Evolutionary conservation across 352 stramenopile species (phyloP).

Genomic region (Phytopythium montanum): DNA sequence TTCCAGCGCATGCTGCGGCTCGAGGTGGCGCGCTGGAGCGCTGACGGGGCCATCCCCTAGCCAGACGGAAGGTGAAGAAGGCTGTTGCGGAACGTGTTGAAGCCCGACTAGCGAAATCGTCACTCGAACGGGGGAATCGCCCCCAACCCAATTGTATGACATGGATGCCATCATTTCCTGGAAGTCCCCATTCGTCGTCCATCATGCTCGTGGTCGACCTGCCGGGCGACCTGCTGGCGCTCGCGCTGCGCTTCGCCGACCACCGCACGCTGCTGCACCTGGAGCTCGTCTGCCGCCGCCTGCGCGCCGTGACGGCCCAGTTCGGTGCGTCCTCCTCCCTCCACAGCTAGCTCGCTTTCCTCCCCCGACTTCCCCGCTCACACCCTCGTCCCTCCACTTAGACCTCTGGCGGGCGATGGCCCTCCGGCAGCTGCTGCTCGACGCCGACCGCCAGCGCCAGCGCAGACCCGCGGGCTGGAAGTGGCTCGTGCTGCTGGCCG

Average conservation of each 20-base stretch:
- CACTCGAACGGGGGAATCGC: neutral
- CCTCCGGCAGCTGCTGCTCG: constrained; percentile 12
- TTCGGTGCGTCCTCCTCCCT: constrained; percentile 9
- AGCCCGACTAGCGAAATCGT: neutral
- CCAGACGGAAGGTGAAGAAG: neutral
- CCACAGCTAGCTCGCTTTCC: too few relatives aligned
- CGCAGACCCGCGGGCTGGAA: constrained; percentile 28
- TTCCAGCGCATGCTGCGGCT: constrained; percentile 63
- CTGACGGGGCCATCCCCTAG: constrained; percentile 13
- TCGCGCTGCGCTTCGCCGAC: constrained; percentile 38
- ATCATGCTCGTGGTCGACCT: constrained; percentile 22
- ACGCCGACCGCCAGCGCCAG: neutral
- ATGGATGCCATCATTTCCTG: too few relatives aligned
- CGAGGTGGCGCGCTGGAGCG: constrained; percentile 42
- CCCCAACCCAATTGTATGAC: neutral
- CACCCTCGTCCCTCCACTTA: constrained; percentile 4
- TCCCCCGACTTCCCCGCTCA: too few relatives aligned
- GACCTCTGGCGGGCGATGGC: constrained; percentile 30
- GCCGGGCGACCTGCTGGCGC: constrained; percentile 34
- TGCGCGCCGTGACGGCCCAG: constrained; percentile 16
- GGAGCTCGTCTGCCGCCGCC: constrained; percentile 14
- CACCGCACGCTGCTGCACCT: constrained; percentile 27
- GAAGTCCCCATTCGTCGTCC: neutral
- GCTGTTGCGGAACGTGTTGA: neutral
- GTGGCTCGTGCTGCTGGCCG: constrained; percentile 19